Percentiles rank a stretch among this genome's conserved stretches.
These are phyloP conservation scores for Candida krabiensis DNA, from an alignment of 805 yeast species.

Conservation along the genomic window DNA sequence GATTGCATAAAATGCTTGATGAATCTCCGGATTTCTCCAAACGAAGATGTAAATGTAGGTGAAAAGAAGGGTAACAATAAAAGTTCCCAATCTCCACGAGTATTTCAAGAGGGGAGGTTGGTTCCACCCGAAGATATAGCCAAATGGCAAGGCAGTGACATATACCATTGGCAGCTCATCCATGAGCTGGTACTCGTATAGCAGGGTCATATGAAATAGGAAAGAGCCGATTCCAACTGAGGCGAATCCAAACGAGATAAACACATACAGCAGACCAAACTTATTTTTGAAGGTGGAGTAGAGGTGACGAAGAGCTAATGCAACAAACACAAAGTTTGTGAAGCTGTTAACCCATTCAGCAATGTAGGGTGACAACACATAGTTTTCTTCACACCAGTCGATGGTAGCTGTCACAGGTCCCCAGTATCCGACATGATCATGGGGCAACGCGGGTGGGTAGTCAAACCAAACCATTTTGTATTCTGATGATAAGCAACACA, in stretches of 20 bases:
- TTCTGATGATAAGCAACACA: no score
- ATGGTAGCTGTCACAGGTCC: slow-evolving; percentile 89
- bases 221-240: slow-evolving; percentile 92
- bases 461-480: slow-evolving; percentile 13
- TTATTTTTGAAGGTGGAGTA: slow-evolving; percentile 57
- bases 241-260: slow-evolving; percentile 77
- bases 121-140: slow-evolving; percentile 34
- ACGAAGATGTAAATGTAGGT: slow-evolving; percentile 66
- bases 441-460: slow-evolving; percentile 18
- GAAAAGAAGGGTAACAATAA: slow-evolving; percentile 40
- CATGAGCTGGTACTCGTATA: slow-evolving; percentile 83
- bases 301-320: slow-evolving; percentile 37
- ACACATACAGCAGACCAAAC: slow-evolving; percentile 68
- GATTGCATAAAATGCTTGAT: slow-evolving; percentile 80
- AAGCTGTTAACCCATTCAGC: slow-evolving; percentile 90
- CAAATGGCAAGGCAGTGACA: slow-evolving; percentile 91
- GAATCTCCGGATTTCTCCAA: slow-evolving; percentile 83
- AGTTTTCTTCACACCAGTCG: slow-evolving; percentile 99
- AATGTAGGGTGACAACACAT: slow-evolving; percentile 78
- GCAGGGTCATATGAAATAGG: slow-evolving; percentile 94
- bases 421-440: slow-evolving; percentile 47
- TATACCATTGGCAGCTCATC: slow-evolving; percentile 98
- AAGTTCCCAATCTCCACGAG: slow-evolving; percentile 29
- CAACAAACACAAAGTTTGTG: slow-evolving; percentile 54
- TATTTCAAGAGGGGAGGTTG: slow-evolving; percentile 18